phyloP scores from a whole-genome alignment of 2,329 filamentous ascomycete genomes.

The Bipolaris oryzae region DNA sequence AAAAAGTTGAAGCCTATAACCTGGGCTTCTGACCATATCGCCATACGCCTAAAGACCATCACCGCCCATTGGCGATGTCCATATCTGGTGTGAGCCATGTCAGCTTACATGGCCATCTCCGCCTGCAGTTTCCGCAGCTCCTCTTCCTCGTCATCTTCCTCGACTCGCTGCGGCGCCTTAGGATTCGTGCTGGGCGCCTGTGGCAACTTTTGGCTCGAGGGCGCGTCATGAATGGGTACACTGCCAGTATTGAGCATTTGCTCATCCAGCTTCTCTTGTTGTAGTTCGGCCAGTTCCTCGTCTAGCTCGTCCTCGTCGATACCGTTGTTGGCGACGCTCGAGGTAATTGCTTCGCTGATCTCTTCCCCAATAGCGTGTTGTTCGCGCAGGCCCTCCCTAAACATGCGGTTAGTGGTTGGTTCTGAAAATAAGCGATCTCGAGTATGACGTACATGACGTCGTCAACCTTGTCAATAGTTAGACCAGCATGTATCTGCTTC shows the following conservation, averaged over 20 bases:
- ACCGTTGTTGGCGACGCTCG: constrained; percentile 68
- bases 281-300: constrained; percentile 80
- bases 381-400: constrained; percentile 86
- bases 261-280: constrained; percentile 92
- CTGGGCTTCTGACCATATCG: constrained; percentile 21
- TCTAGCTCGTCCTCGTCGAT: constrained; percentile 88
- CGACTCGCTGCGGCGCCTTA: constrained; percentile 42
- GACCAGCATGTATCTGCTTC: constrained; percentile 87
- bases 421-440: not conserved
- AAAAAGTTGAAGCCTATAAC: constrained; percentile 13
- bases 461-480: constrained; percentile 94
- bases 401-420: constrained; percentile 5
- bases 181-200: constrained; percentile 71
- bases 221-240: constrained; percentile 77
- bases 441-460: constrained; percentile 79
- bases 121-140: constrained; percentile 92
- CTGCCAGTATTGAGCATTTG: constrained; percentile 89
- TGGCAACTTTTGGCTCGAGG: constrained; percentile 71
- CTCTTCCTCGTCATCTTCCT: constrained; percentile 94
- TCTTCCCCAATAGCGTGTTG: constrained; percentile 94
- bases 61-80: constrained; percentile 3
- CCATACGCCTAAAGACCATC: constrained; percentile 24
- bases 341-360: constrained; percentile 82
- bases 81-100: not conserved
- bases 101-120: constrained; percentile 86